Percentiles rank a stretch among this genome's conserved stretches.
phyloP scores from a whole-genome alignment of 208 protist genomes.

The Wallacemonas sp. region DNA sequence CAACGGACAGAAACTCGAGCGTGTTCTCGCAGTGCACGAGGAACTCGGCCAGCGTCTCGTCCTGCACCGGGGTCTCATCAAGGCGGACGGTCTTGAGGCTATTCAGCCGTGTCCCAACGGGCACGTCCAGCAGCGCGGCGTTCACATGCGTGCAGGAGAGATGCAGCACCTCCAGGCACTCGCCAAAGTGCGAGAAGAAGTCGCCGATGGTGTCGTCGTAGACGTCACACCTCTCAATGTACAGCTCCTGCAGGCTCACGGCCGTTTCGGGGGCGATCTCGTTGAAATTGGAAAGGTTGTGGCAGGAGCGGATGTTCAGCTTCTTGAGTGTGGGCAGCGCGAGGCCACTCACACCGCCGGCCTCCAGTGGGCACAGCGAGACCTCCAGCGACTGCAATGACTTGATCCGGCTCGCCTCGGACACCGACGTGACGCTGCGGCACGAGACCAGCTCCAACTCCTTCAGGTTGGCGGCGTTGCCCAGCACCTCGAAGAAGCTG shows the following conservation, averaged over 20 bases:
- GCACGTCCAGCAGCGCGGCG: slow-evolving; percentile 43
- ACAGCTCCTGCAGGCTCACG: slow-evolving; percentile 55
- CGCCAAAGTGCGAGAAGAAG: slow-evolving; percentile 56
- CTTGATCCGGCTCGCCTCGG: slow-evolving; percentile 44
- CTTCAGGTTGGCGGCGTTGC: slow-evolving; percentile 45
- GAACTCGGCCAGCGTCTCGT: slow-evolving; percentile 61
- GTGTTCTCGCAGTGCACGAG: slow-evolving; percentile 37
- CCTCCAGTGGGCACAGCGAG: slow-evolving; percentile 67
- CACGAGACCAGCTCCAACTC: slow-evolving; percentile 79
- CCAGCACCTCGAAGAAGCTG: slow-evolving; percentile 67
- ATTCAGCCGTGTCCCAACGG: slow-evolving; percentile 23
- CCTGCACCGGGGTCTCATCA: slow-evolving; percentile 51
- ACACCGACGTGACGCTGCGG: slow-evolving; percentile 61
- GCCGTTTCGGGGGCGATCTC: slow-evolving; percentile 61
- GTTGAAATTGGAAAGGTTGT: slow-evolving; percentile 70
- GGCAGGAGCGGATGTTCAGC: slow-evolving; percentile 66
- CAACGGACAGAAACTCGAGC: slow-evolving; percentile 72
- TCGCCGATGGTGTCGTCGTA: slow-evolving; percentile 70
- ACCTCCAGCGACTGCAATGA: slow-evolving; percentile 64
- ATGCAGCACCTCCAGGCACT: slow-evolving; percentile 53
- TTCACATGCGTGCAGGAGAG: slow-evolving; percentile 64
- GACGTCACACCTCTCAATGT: slow-evolving; percentile 73
- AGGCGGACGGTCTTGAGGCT: slow-evolving; percentile 52
- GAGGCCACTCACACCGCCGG: slow-evolving; percentile 60
- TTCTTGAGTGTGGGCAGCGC: slow-evolving; percentile 52